Evolutionary conservation across 2,329 filamentous ascomycete genomes (phyloP).

Genomic region (Ophiocordyceps polyrhachis-furcata): DNA sequence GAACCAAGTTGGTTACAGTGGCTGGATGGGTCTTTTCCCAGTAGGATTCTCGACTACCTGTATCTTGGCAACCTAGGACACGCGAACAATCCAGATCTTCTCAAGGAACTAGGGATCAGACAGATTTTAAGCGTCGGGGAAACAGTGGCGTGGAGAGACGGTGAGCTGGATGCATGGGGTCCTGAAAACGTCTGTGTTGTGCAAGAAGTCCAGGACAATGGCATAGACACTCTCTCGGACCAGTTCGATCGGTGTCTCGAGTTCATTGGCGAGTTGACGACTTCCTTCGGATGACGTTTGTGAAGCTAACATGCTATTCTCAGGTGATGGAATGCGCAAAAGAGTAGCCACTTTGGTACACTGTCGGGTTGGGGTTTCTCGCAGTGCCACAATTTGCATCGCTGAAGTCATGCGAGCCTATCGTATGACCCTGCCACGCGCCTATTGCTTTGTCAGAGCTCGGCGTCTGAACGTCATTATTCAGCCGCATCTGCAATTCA

Average conservation of each 20-base stretch:
- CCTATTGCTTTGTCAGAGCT: slow-evolving; percentile 92
- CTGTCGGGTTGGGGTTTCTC: slow-evolving; percentile 86
- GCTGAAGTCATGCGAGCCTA: slow-evolving; percentile 88
- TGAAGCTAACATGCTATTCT: background rate
- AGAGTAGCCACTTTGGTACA: slow-evolving; percentile 82
- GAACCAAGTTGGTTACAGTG: slow-evolving; percentile 66
- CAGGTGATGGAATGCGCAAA: slow-evolving; percentile 60
- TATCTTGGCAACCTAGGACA: slow-evolving; percentile 88
- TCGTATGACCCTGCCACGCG: slow-evolving; percentile 67
- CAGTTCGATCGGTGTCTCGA: slow-evolving; percentile 74
- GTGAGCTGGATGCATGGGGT: slow-evolving; percentile 55
- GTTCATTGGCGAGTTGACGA: slow-evolving; percentile 55
- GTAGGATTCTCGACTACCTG: slow-evolving; percentile 79
- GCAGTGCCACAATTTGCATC: slow-evolving; percentile 94
- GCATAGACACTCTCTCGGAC: slow-evolving; percentile 74
- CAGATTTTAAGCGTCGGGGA: slow-evolving; percentile 89
- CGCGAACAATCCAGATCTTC: slow-evolving; percentile 78
- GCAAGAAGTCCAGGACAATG: slow-evolving; percentile 85
- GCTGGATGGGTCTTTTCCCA: slow-evolving; percentile 82
- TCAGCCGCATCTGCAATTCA: slow-evolving; percentile 86
- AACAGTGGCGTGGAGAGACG: slow-evolving; percentile 60
- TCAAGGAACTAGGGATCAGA: slow-evolving; percentile 62
- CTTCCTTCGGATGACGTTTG: too few species aligned
- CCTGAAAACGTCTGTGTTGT: slow-evolving; percentile 62
- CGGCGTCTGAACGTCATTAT: slow-evolving; percentile 93